Base-by-base conservation (phyloP, 2,329 filamentous ascomycete genomes). In the Colletotrichum viniferum region DNA sequence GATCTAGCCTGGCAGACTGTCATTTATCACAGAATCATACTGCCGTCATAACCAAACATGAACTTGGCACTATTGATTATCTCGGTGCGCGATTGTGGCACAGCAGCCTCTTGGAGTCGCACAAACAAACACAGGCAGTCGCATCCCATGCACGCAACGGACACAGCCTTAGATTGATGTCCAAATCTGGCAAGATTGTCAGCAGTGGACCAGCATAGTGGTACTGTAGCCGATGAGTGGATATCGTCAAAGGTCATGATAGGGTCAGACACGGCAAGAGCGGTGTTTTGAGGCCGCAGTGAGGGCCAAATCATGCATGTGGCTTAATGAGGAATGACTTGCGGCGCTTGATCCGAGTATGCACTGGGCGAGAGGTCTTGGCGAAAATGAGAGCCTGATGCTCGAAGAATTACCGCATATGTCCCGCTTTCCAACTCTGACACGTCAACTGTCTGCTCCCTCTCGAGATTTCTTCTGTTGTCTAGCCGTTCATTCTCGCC, bases 161-260 rank as follows among this genome's bases (percentile, higher is more conserved):
- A n/a, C 7, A 18, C 4, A 18, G 16, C 4, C 36, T 43, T 43
- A 0, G 1, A 3, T 18, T 43, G 7, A 10, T 2, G 16, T n/a
- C 9, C 18, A n/a, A n/a, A 0, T 21, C 18, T 48, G 43, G 18
- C 43, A 3, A 48, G 0, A 0, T 0, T 48, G 43, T 48, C n/a
- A 48, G n/a, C 43, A 13, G 18, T 4, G 43, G 2, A 13, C 18
- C n/a, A 48, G 7, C 5, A 38, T 38, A 4, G n/a, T 48, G 18
- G 10, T 21, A 48, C 38, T 1, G 3, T n/a, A 4, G 5, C n/a
- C 43, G 43, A 48, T 21, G 18, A 13, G 43, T 48, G 43, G 43
- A 21, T 21, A 48, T 21, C 0, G 0, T 48, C 43, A 21, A 48
- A n/a, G 43, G 5, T 13, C 10, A 12, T 21, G 43, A 48, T 21